Percentiles rank a stretch among this genome's conserved stretches.
Conservation (phyloP, 495 filamentous ascomycete species). For the Ascodesmis nigricans region DNA sequence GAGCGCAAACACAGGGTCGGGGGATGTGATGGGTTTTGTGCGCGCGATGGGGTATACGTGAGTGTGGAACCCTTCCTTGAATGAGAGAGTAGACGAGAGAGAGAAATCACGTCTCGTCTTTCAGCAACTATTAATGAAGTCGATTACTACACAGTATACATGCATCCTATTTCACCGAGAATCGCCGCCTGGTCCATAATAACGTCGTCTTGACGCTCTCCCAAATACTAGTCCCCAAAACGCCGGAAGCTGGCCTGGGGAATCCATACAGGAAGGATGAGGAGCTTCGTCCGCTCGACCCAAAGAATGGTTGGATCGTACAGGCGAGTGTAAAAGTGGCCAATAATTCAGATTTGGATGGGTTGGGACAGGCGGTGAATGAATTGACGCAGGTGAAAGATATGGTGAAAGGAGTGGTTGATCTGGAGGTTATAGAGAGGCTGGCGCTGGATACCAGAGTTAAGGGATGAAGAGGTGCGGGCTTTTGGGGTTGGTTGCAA, state of each 20-base stretch:
- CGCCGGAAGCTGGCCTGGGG: conserved; percentile 24
- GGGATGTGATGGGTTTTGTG: conserved; percentile 26
- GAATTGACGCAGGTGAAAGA: conserved; percentile 40
- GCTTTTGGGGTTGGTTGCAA: background rate
- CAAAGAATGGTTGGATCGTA: conserved; percentile 19
- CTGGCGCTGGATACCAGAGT: conserved; percentile 44
- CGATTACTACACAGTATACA: conserved; percentile 27
- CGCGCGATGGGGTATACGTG: conserved; percentile 25
- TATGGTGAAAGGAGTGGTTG: conserved; percentile 39
- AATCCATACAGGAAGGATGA: conserved; percentile 9
- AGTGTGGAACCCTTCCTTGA: conserved; percentile 12
- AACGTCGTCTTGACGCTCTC: conserved; percentile 27
- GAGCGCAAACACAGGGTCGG: conserved; percentile 22
- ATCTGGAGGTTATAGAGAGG: conserved; percentile 40
- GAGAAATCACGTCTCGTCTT: too few relatives aligned
- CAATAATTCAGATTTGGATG: conserved; percentile 25
- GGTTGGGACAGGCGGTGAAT: conserved; percentile 32
- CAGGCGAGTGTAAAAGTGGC: conserved; percentile 24
- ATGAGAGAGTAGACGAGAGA: too few relatives aligned
- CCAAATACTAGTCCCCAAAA: conserved; percentile 24
- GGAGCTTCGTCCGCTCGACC: conserved; percentile 12
- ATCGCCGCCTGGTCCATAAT: conserved; percentile 25
- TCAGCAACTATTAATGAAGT: too few relatives aligned
- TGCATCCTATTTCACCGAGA: conserved; percentile 25
- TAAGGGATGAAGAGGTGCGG: conserved; percentile 12